phyloP scores from a whole-genome alignment of 345 rosid species.

The Eucalyptus fibrosa region DNA sequence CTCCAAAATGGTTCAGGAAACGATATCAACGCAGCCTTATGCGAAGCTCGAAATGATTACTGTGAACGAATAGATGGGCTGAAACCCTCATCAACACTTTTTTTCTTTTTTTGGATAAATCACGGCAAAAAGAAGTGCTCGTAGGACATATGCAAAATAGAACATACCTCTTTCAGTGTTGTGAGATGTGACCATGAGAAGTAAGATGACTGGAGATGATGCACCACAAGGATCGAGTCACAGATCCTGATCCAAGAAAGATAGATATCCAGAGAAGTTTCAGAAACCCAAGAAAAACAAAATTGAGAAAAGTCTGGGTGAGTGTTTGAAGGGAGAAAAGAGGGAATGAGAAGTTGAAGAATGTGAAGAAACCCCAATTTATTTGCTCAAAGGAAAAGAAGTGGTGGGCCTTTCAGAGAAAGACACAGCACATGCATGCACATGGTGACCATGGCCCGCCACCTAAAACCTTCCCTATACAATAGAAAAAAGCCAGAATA shows the following conservation, averaged over 20 bases:
- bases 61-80: neutral
- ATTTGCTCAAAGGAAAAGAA: constrained; percentile 31
- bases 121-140: neutral
- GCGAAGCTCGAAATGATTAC: neutral
- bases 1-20: neutral
- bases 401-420: constrained; percentile 58
- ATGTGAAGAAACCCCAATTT: constrained; percentile 22
- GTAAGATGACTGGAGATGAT: neutral
- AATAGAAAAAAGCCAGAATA: neutral
- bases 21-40: neutral
- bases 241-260: constrained; percentile 34
- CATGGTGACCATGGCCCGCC: constrained; percentile 67
- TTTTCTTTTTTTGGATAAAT: neutral
- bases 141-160: neutral
- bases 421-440: constrained; percentile 98
- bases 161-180: neutral
- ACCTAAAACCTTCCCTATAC: constrained; percentile 18
- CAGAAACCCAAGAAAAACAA: neutral
- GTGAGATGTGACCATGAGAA: neutral
- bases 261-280: neutral
- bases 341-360: neutral
- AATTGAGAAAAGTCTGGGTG: neutral
- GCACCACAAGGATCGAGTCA: constrained; percentile 2
- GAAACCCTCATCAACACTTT: neutral
- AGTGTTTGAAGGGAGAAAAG: neutral